These are phyloP conservation scores for Mycena vulgaris DNA, from an alignment of 768 basidiomycete species.

Conservation along the genomic window DNA sequence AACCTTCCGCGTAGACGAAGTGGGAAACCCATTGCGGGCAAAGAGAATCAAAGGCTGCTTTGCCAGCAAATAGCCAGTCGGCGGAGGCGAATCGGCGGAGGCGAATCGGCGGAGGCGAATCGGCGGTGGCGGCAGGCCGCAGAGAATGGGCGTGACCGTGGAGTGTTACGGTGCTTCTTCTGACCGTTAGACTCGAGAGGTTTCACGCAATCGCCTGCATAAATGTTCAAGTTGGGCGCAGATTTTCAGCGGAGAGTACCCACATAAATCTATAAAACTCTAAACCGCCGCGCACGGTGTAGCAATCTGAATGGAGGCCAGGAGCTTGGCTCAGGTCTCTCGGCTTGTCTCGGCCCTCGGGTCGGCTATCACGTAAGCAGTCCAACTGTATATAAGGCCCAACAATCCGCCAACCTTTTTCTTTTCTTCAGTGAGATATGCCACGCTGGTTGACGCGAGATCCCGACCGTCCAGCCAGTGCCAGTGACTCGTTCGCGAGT, in stretches of 20 bases:
- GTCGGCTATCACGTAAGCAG: not conserved
- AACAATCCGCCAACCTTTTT: slow-evolving; percentile 6
- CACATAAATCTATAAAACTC: too few species aligned
- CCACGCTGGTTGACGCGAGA: slow-evolving; percentile 36
- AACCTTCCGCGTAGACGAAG: slow-evolving; percentile 38
- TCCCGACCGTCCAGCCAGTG: slow-evolving; percentile 33
- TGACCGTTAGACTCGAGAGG: too few species aligned
- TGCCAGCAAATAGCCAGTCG: slow-evolving; percentile 8
- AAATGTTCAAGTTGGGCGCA: too few species aligned
- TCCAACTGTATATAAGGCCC: slow-evolving; percentile 34
- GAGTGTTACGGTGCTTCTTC: too few species aligned
- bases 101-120: slow-evolving; percentile 23
- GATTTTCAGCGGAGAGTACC: too few species aligned
- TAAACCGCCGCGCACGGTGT: too few species aligned
- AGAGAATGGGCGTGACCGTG: slow-evolving; percentile 40
- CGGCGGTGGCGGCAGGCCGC: slow-evolving; percentile 36
- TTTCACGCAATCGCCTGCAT: too few species aligned
- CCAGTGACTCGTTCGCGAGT: slow-evolving; percentile 35
- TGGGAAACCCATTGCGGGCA: not conserved
- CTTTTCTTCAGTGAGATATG: slow-evolving; percentile 31
- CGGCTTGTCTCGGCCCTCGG: too few species aligned
- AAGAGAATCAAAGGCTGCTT: not conserved
- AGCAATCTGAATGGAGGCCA: too few species aligned
- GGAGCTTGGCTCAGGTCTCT: too few species aligned
- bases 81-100: slow-evolving; percentile 36